These are phyloP conservation scores for Diaporthe eres DNA, from an alignment of 2,329 filamentous ascomycete genomes.

Conservation along the genomic window DNA sequence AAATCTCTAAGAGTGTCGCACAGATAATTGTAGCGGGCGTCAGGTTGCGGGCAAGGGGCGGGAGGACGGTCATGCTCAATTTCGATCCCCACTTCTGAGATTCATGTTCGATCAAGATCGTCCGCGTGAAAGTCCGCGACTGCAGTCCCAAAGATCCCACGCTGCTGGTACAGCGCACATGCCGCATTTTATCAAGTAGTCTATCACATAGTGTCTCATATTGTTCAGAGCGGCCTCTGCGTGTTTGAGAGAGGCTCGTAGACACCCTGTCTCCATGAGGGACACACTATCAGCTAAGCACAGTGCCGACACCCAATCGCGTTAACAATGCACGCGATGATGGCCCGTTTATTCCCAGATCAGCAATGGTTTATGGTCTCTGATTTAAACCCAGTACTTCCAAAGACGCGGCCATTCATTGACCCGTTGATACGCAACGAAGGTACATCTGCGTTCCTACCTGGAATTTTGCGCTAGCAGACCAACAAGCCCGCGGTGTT, in stretches of 20 bases:
- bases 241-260: neutral
- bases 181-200: neutral
- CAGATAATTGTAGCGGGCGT: neutral
- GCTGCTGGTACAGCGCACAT: neutral
- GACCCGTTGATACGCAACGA: no score
- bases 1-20: neutral
- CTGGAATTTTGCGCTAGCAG: neutral
- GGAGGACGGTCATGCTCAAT: neutral
- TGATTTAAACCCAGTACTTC: neutral
- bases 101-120: slow-evolving; percentile 11
- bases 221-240: neutral
- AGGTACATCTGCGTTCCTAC: neutral
- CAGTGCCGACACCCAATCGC: neutral
- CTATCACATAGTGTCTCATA: neutral
- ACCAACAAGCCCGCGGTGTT: neutral
- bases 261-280: no score
- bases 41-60: neutral
- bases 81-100: slow-evolving; percentile 19
- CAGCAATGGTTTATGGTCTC: no score
- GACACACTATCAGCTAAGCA: slow-evolving; percentile 1
- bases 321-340: neutral
- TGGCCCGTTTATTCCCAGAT: neutral
- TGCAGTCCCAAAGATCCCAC: neutral
- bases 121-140: neutral
- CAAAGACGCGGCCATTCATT: no score